A percentile compares a stretch with the other conserved stretches of the same genome.
phyloP scores from a whole-genome alignment of 2,329 filamentous ascomycete genomes.

The Myriangium duriaei region DNA sequence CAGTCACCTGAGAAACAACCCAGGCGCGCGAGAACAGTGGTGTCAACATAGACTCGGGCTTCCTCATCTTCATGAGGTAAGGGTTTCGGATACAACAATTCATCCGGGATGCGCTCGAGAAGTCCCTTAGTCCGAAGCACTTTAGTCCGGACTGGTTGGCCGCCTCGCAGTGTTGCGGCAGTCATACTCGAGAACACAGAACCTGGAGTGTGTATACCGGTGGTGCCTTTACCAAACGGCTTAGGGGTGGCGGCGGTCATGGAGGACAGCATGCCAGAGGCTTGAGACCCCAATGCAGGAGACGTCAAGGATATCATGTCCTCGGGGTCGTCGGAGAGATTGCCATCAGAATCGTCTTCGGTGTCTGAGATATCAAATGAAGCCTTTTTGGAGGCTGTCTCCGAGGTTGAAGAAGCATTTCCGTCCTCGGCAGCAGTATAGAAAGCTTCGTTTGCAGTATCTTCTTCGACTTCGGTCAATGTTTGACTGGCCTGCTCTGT shows the following conservation, averaged over 20 bases:
- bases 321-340: slow-evolving; percentile 83
- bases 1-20: slow-evolving; percentile 97
- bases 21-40: slow-evolving; percentile 71
- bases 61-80: slow-evolving; percentile 73
- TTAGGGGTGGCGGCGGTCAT: slow-evolving; percentile 72
- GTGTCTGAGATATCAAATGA: slow-evolving; percentile 29
- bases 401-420: slow-evolving; percentile 7
- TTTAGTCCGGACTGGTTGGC: slow-evolving; percentile 55
- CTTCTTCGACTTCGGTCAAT: slow-evolving; percentile 43
- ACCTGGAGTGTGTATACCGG: slow-evolving; percentile 68
- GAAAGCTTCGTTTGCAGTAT: slow-evolving; percentile 81
- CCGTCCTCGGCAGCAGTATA: slow-evolving; percentile 79
- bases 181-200: slow-evolving; percentile 87
- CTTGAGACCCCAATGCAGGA: slow-evolving; percentile 64
- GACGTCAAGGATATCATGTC: slow-evolving; percentile 84
- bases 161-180: slow-evolving; percentile 64
- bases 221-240: slow-evolving; percentile 55
- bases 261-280: slow-evolving; percentile 66
- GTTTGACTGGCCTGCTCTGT: slow-evolving; percentile 23
- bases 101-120: slow-evolving; percentile 57
- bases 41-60: slow-evolving; percentile 80
- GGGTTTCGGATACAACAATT: slow-evolving; percentile 76
- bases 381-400: slow-evolving; percentile 10
- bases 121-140: slow-evolving; percentile 76
- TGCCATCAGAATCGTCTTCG: slow-evolving; percentile 49